Evolutionary conservation across 345 rosid species (phyloP), one percentile per base, ranked within the genome.

Genomic region (Diplotaxis tenuifolia): DNA sequence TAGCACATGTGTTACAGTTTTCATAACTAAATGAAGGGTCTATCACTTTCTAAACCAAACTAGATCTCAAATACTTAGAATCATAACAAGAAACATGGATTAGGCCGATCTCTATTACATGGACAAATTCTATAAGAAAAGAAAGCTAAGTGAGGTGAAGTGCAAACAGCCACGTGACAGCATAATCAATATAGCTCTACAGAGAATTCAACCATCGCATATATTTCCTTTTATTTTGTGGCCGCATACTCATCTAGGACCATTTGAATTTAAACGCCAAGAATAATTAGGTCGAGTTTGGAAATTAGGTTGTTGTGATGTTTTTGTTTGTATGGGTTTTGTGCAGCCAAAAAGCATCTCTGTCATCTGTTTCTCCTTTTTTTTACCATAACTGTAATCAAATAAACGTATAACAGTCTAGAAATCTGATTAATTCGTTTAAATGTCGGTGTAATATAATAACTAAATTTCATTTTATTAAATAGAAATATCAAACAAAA

Each of bases 91-190:
- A 38, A 38, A 38, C 47, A 38, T 38, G 5, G 10, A 31, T 57
- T 34, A 70, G 32, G 4, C 65, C 47, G 31, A 66, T 47, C 67
- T 67, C 42, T 58, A 6, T 16, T 23, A 11, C 16, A 65, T 62
- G 45, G 68, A 75, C 67, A 52, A 67, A 34, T 14, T 36, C 6
- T 14, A 10, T 27, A n/a, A 36, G 53, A 60, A 4, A 61, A 52
- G 28, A 61, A 58, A 34, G 55, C 5, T 32, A 58, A 66, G 36
- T n/a, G 59, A 67, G 47, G 34, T 27, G 28, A 53, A 10, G 27
- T 53, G 58, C 58, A 18, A 75, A 19, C 14, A 60, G 78, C 68
- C 68, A 75, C 68, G 78, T 75, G 62, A 60, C 62, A 74, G 1
- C 55, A 50, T 67, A 67, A 28, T 50, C 7, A n/a, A 14, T 23